Conservation (phyloP, 108 stramenopile species). For the Cyclotella kingstonii region DNA sequence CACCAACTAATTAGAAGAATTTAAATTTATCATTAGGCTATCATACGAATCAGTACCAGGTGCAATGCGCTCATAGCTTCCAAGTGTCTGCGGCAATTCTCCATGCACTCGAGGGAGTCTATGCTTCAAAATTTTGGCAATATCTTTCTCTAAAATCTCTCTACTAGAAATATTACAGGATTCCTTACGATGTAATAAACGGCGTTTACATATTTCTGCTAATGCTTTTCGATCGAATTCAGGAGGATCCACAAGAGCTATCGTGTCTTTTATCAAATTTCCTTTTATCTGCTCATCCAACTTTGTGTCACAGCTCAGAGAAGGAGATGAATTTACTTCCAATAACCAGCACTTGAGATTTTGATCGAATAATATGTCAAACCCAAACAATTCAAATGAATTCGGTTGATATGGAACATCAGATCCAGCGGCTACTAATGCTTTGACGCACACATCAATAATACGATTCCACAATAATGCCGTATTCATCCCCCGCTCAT, state of each 20-base stretch:
- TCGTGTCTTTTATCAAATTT: conserved; percentile 40
- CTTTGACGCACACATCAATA: conserved; percentile 68
- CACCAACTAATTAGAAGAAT: too few relatives aligned
- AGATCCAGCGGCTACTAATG: conserved; percentile 62
- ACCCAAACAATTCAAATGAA: conserved; percentile 89
- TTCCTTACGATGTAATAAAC: conserved; percentile 38
- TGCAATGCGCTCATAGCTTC: conserved; percentile 18
- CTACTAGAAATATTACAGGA: conserved; percentile 19
- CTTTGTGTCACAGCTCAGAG: conserved; percentile 44
- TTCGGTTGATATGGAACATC: conserved; percentile 68
- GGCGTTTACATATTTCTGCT: conserved; percentile 28
- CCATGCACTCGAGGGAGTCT: conserved; percentile 35
- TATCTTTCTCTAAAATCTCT: conserved; percentile 36
- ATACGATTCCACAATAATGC: conserved; percentile 64
- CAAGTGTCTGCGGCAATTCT: conserved; percentile 27
- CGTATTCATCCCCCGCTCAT: conserved; percentile 23
- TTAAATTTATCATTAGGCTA: background rate
- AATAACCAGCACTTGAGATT: conserved; percentile 83
- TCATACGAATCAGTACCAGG: background rate
- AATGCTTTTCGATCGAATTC: conserved; percentile 27
- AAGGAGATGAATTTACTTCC: conserved; percentile 87
- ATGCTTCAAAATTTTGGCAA: conserved; percentile 22
- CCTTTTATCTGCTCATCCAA: conserved; percentile 44
- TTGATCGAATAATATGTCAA: conserved; percentile 79
- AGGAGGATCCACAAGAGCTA: conserved; percentile 43